Conservation (phyloP, 1,139 yeast species). For the Kodamaea alishanica region DNA sequence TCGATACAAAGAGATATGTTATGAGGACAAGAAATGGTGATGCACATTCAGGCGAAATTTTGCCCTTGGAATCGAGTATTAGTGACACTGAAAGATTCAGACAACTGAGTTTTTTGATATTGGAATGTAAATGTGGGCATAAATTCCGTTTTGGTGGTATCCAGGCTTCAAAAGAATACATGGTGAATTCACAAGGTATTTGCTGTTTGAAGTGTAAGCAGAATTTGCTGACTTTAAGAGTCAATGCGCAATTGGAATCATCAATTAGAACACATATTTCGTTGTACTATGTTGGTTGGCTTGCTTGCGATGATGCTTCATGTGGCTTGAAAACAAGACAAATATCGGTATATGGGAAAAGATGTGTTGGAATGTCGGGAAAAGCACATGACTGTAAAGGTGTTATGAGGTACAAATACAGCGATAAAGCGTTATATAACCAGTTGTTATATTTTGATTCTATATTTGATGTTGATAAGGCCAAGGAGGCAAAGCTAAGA, state of each 20-base stretch:
- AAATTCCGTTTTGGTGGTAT: slow-evolving; percentile 73
- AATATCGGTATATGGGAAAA: slow-evolving; percentile 81
- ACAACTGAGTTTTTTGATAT: slow-evolving; percentile 50
- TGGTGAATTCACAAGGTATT: slow-evolving; percentile 65
- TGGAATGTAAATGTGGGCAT: slow-evolving; percentile 64
- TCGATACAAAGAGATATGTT: slow-evolving; percentile 66
- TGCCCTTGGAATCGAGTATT: slow-evolving; percentile 78
- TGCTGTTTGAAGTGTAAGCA: slow-evolving; percentile 60
- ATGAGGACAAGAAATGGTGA: slow-evolving; percentile 38
- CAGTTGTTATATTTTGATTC: slow-evolving; percentile 79
- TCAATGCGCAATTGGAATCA: slow-evolving; percentile 71
- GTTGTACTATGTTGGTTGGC: slow-evolving; percentile 80
- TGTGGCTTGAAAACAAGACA: slow-evolving; percentile 84
- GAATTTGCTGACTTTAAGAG: slow-evolving; percentile 47
- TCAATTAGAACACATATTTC: slow-evolving; percentile 68
- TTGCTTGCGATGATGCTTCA: slow-evolving; percentile 76
- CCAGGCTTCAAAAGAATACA: slow-evolving; percentile 55
- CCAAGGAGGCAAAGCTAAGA: slow-evolving; percentile 53
- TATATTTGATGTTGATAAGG: slow-evolving; percentile 79
- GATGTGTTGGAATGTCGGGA: slow-evolving; percentile 71
- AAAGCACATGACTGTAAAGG: slow-evolving; percentile 75
- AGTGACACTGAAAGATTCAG: slow-evolving; percentile 81
- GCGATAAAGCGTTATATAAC: slow-evolving; percentile 78
- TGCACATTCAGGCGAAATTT: slow-evolving; percentile 41
- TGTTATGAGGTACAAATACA: slow-evolving; percentile 71